Base-by-base conservation (phyloP, 108 stramenopile genomes). In the Nannochloropsis gaditana region DNA sequence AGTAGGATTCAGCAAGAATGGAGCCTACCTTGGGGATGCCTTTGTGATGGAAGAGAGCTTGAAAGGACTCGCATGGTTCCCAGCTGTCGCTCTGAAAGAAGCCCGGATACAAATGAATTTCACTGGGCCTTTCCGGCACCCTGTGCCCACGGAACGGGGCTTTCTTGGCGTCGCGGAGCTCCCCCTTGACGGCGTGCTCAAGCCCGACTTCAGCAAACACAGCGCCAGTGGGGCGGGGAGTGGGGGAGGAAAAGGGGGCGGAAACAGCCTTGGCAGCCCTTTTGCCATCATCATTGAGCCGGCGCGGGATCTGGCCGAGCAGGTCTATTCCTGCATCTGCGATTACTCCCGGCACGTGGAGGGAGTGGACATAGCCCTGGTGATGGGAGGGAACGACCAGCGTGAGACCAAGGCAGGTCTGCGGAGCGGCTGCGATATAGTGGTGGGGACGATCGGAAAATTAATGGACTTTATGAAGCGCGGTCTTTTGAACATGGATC, bases 301-400 rank as follows among this genome's bases (percentile, higher is more conserved):
- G 19, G 80, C 91, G 10, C 82, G 90, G 31, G 92, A 92, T 81
- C 89, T 92, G 47, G 92, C 92, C 9, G 92, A 92, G 87, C 92
- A 92, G 79, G 90, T 92, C 11, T 90, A 91, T 79, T 79, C 83
- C 21, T 86, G 73, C 81, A 43, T 91, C 80, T 85, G 44, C 41
- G 88, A 21, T 15, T 9, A 73, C 59, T 73, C 59, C n/a, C 59
- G 59, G 59, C 59, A 73, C 2, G 59, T 73, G 59, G 59, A 73
- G n/a, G 59, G 59, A n/a, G 59, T 73, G 2, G 59, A n/a, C 4
- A n/a, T 73, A n/a, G 59, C 59, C 19, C 6, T 73, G 8, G 59
- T 73, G 19, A n/a, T 73, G 19, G 59, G 59, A n/a, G 59, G 59
- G 59, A n/a, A n/a, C 19, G 59, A 73, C 15, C 59, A 73, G n/a